Conservation (phyloP, 139 green algal genomes). For the Medakamo hakoo region DNA sequence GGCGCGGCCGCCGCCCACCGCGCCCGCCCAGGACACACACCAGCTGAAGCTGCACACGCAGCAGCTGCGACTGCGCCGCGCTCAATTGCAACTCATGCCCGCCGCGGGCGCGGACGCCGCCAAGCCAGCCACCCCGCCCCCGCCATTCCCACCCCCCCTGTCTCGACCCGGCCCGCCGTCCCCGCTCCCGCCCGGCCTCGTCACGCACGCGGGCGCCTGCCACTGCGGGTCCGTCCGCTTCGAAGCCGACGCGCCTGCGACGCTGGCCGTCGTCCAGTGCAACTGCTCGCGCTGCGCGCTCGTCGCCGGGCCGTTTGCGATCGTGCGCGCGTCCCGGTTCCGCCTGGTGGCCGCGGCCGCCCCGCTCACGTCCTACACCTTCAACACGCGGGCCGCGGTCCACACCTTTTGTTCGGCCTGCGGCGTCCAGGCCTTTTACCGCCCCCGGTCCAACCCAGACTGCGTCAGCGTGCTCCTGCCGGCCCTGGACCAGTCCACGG, state of each 20-base stretch:
- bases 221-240: constrained; percentile 20
- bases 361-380: constrained; percentile 22
- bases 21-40: no score
- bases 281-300: constrained; percentile 36
- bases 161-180: no score
- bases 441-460: constrained; percentile 18
- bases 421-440: constrained; percentile 22
- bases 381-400: constrained; percentile 19
- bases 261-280: constrained; percentile 27
- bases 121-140: no score
- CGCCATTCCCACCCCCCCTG: no score
- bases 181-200: no score
- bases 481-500: not conserved
- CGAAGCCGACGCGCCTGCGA: constrained; percentile 1
- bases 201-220: constrained; percentile 16
- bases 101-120: no score
- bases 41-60: no score
- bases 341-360: constrained; percentile 12
- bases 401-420: constrained; percentile 31
- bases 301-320: constrained; percentile 30
- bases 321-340: constrained; percentile 21
- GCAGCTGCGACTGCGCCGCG: no score
- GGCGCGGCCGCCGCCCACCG: no score
- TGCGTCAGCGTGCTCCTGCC: not conserved
- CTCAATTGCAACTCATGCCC: no score